A percentile compares a stretch with the other conserved stretches of the same genome.
Evolutionary conservation across 2,329 filamentous ascomycete genomes (phyloP).

Genomic region (Exophiala viscosa): DNA sequence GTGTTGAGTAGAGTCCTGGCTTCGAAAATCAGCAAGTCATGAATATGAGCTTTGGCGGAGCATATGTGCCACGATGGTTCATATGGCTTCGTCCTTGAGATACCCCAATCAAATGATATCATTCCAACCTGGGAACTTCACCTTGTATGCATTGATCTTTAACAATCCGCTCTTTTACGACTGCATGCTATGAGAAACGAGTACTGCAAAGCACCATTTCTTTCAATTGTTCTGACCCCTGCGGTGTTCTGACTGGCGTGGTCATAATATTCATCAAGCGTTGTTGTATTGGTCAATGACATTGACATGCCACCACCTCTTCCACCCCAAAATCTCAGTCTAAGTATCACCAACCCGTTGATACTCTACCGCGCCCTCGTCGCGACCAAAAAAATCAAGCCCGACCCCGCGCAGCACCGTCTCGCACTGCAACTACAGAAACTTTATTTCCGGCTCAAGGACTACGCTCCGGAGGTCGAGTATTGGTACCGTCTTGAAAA

Average conservation of each 20-base stretch:
- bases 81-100: constrained; percentile 11
- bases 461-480: constrained; percentile 70
- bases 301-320: neutral
- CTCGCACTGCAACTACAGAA: constrained; percentile 73
- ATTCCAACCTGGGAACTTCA: neutral
- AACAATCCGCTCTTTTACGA: neutral
- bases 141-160: no score
- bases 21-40: neutral
- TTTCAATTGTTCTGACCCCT: no score
- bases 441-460: constrained; percentile 69
- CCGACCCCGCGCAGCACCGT: constrained; percentile 69
- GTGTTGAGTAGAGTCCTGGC: neutral
- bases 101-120: neutral
- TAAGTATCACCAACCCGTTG: constrained; percentile 57
- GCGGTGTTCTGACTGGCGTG: no score
- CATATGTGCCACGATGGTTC: constrained; percentile 5
- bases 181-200: no score
- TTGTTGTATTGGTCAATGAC: no score
- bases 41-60: constrained; percentile 2
- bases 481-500: constrained; percentile 64
- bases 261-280: neutral
- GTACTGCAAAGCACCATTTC: no score
- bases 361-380: constrained; percentile 72
- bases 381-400: constrained; percentile 61
- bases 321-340: constrained; percentile 13